Base-by-base conservation (phyloP, 2,329 filamentous ascomycete species). In the Aspergillus tubingensis region DNA sequence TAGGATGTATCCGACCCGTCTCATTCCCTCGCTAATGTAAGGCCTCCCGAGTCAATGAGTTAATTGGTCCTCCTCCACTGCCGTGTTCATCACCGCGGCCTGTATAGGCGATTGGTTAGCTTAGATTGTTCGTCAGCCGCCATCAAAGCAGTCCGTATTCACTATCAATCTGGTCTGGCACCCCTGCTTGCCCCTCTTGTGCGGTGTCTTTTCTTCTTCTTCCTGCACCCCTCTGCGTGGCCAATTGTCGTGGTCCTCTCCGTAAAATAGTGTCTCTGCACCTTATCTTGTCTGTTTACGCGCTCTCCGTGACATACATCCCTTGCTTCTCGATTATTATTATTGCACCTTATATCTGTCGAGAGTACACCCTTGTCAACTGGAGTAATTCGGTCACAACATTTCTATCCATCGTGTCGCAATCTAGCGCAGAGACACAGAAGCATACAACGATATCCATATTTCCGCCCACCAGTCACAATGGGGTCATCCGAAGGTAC, bases 1-100 rank as follows among this genome's bases (percentile, higher is more conserved):
- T 21, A 57, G 80, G n/a, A n/a, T 44, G 4, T 21, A 13, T 21
- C 41, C 10, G 41, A 11, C 41, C 41, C 17, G 41, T 21, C 25
- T 3, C 8, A 8, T 3, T 25, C 10, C n/a, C 47, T 50, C 25
- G 25, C 15, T 30, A 19, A 30, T 11, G 25, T 50, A 30, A 50
- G 47, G 25, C 47, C 47, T 8, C 23, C 25, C 15, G 25, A 19
- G 47, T 50, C 25, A 27, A 50, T 27, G 44, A 8, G 11, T 49
- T 49, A 17, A 49, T 49, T 49, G 44, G 44, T 30, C 21, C 44
- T 27, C 47, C 5, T 32, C 25, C 23, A 50, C 25, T 50, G 47
- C 47, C 47, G 47, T 32, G 23, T 17, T 50, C 47, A 27, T 27
- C 25, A 23, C 13, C 8, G 6, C 11, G 44, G 23, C 13, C 39